Conservation (phyloP, 1,284 basidiomycete genomes). For the Caloboletus firmus region DNA sequence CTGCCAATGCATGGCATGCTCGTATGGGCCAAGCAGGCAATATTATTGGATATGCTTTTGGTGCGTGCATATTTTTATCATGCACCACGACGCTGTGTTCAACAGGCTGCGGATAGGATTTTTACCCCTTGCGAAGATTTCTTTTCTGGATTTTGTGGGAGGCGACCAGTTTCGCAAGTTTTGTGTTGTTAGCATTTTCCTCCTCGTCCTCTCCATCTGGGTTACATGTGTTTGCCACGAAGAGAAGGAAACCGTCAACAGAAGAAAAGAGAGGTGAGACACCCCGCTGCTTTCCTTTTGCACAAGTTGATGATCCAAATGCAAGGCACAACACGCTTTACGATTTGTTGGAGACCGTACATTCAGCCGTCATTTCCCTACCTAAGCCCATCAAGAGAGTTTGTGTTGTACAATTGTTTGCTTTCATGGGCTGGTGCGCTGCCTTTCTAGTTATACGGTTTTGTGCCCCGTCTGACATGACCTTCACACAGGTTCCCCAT, state of each 20-base stretch:
- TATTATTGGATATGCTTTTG: conserved; percentile 88
- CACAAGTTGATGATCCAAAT: conserved; percentile 9
- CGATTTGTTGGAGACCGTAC: conserved; percentile 77
- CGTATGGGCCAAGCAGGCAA: conserved; percentile 95
- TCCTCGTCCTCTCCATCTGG: conserved; percentile 81
- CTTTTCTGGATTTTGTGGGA: conserved; percentile 78
- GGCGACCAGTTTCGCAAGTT: conserved; percentile 96
- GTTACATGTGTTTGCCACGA: conserved; percentile 83
- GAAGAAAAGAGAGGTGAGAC: conserved; percentile 45
- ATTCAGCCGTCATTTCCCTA: conserved; percentile 67
- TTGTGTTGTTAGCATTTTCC: conserved; percentile 80
- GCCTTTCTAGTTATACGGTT: background rate
- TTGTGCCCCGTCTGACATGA: conserved; percentile 1
- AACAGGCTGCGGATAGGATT: conserved; percentile 55
- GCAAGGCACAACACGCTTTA: conserved; percentile 45
- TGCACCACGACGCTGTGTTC: background rate
- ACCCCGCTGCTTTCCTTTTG: background rate
- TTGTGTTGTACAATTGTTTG: conserved; percentile 88
- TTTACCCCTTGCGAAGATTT: conserved; percentile 76
- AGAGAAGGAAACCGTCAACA: conserved; percentile 63
- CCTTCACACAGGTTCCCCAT: conserved; percentile 78
- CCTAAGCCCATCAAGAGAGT: conserved; percentile 84
- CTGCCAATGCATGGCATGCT: conserved; percentile 98
- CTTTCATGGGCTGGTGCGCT: conserved; percentile 86
- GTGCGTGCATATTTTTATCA: conserved; percentile 40